Conservation (phyloP, 331 rosid species). For the Quercus tomentella region DNA sequence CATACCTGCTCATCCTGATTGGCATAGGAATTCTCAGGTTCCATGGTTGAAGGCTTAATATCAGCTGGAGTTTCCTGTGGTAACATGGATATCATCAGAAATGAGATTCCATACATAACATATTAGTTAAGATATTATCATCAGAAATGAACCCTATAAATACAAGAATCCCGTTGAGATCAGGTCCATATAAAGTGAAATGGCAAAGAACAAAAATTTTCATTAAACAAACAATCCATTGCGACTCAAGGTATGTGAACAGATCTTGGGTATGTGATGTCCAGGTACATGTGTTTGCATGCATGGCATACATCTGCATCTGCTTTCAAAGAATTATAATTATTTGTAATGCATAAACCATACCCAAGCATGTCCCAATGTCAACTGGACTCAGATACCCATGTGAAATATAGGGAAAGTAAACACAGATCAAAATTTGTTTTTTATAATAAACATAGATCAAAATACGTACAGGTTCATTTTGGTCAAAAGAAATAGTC, state of each 20-base stretch:
- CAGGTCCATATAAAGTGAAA: background rate
- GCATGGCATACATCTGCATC: background rate
- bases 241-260: background rate
- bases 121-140: background rate
- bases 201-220: background rate
- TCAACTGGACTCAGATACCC: background rate
- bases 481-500: conserved; percentile 41
- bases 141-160: background rate
- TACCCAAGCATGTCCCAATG: background rate
- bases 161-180: conserved; percentile 12
- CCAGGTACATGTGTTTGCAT: background rate
- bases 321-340: background rate
- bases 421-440: conserved; percentile 1
- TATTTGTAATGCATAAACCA: background rate
- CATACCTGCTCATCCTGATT: conserved; percentile 35
- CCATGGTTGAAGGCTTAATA: conserved; percentile 43
- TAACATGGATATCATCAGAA: conserved; percentile 15
- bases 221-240: background rate
- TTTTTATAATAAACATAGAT: background rate
- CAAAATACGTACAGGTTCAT: conserved; percentile 42
- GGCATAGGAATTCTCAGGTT: conserved; percentile 34
- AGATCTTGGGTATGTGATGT: background rate
- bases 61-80: conserved; percentile 52
- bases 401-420: background rate
- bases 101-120: background rate